Percentiles rank a stretch among this genome's conserved stretches.
Evolutionary conservation across 2,329 filamentous ascomycete genomes (phyloP).

Genomic region (Pochonia chlamydosporia): DNA sequence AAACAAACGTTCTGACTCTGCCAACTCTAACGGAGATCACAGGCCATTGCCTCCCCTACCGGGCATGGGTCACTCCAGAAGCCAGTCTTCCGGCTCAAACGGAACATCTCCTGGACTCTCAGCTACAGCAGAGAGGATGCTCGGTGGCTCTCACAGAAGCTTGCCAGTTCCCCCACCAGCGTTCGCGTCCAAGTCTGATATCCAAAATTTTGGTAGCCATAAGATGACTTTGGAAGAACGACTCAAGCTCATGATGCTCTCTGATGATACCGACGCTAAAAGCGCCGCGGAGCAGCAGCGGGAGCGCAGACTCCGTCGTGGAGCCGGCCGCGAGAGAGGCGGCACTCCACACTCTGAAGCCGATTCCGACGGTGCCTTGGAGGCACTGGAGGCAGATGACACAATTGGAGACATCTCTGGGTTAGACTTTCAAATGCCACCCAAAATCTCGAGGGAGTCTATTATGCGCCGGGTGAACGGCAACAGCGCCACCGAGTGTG

Average conservation of each 20-base stretch:
- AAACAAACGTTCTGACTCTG: constrained; percentile 63
- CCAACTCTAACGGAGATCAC: constrained; percentile 72
- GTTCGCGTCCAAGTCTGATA: constrained; percentile 65
- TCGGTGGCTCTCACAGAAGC: constrained; percentile 58
- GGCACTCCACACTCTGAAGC: constrained; percentile 37
- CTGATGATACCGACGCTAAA: constrained; percentile 55
- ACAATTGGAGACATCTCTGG: constrained; percentile 54
- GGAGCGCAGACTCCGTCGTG: constrained; percentile 63
- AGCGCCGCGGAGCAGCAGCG: constrained; percentile 59
- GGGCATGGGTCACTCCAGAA: constrained; percentile 40
- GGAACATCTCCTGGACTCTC: constrained; percentile 59
- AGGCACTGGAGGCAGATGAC: constrained; percentile 50
- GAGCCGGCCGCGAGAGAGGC: constrained; percentile 44
- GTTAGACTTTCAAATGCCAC: constrained; percentile 60
- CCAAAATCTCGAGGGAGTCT: constrained; percentile 86
- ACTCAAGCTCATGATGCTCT: constrained; percentile 82
- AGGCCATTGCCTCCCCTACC: constrained; percentile 85
- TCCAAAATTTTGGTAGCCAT: constrained; percentile 66
- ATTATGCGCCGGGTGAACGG: constrained; percentile 85
- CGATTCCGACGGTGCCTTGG: constrained; percentile 25
- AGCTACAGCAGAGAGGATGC: constrained; percentile 66
- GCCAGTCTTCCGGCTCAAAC: constrained; percentile 38
- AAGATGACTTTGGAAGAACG: constrained; percentile 84
- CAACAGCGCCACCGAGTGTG: constrained; percentile 46
- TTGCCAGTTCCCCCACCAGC: constrained; percentile 70